These are phyloP conservation scores for Castanea mollissima DNA, from an alignment of 306 rosid genomes.

Conservation along the genomic window DNA sequence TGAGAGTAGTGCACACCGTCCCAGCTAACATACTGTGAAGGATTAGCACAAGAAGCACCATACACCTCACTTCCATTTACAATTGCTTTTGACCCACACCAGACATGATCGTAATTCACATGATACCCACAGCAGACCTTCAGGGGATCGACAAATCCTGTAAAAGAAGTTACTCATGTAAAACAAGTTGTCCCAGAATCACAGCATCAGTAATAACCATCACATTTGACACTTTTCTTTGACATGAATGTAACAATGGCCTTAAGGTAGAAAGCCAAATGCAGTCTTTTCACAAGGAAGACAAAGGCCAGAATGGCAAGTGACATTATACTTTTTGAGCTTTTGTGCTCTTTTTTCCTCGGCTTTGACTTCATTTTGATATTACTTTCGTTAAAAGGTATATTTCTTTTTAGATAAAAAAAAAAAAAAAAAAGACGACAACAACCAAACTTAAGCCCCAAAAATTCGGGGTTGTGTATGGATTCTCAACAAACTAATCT, in stretches of 20 bases:
- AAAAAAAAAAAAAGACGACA: too few species aligned
- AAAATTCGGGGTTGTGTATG: too few species aligned
- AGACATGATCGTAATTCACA: conserved; percentile 68
- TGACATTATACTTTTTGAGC: too few species aligned
- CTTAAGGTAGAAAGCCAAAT: neutral
- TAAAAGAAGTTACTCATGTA: neutral
- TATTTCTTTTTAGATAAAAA: too few species aligned
- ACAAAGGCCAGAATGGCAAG: too few species aligned
- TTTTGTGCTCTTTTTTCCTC: too few species aligned
- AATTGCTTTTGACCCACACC: conserved; percentile 67
- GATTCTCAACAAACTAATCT: too few species aligned
- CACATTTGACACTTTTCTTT: neutral
- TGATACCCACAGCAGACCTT: conserved; percentile 92
- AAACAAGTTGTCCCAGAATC: neutral
- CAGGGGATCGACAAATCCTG: conserved; percentile 75
- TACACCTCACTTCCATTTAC: conserved; percentile 57
- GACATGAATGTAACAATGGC: neutral
- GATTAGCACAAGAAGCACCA: conserved; percentile 71
- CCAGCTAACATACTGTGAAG: conserved; percentile 61
- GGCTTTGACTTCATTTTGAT: too few species aligned
- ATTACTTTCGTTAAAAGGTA: too few species aligned
- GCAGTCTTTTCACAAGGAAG: too few species aligned
- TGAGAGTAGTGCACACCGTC: conserved; percentile 92
- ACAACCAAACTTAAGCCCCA: too few species aligned
- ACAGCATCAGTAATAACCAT: neutral